Evolutionary conservation across 2,329 filamentous ascomycete species (phyloP).

Genomic region (Fusarium armeniacum): DNA sequence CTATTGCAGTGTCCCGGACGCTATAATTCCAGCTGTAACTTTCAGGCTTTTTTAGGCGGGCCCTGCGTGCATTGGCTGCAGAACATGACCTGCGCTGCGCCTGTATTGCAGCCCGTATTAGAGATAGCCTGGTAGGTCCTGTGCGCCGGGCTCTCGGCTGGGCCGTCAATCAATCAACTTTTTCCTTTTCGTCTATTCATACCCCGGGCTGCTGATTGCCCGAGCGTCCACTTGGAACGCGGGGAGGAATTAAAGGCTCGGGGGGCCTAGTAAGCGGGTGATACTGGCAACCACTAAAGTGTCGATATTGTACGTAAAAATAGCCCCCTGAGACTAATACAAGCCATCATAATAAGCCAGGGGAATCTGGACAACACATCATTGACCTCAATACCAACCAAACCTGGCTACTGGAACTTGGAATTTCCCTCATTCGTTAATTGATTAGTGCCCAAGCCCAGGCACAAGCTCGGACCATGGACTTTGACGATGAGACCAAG

Average conservation of each 20-base stretch:
- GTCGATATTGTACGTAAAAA: constrained; percentile 35
- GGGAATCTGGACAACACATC: constrained; percentile 8
- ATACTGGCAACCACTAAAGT: constrained; percentile 25
- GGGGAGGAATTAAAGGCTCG: constrained; percentile 43
- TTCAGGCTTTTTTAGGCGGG: constrained; percentile 41
- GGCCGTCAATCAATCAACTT: constrained; percentile 18
- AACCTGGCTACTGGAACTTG: constrained; percentile 26
- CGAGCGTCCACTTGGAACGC: constrained; percentile 42
- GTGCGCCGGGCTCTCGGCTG: constrained; percentile 13
- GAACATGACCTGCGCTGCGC: constrained; percentile 17
- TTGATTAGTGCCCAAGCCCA: constrained; percentile 8
- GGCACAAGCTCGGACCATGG: constrained; percentile 10
- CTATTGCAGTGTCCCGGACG: constrained; percentile 28
- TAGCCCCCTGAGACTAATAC: constrained; percentile 37
- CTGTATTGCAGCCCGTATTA: constrained; percentile 25
- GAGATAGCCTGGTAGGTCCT: not conserved
- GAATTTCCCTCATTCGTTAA: constrained; percentile 12
- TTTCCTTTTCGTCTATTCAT: constrained; percentile 9
- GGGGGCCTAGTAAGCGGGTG: constrained; percentile 26
- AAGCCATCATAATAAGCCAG: constrained; percentile 19
- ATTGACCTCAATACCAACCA: constrained; percentile 2
- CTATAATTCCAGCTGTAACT: constrained; percentile 24
- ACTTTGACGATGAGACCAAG: constrained; percentile 17
- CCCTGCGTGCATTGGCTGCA: constrained; percentile 27
- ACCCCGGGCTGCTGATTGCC: constrained; percentile 23